Evolutionary conservation across 2,329 filamentous ascomycete species (phyloP).

Genomic region (Allantophomopsis lycopodina): DNA sequence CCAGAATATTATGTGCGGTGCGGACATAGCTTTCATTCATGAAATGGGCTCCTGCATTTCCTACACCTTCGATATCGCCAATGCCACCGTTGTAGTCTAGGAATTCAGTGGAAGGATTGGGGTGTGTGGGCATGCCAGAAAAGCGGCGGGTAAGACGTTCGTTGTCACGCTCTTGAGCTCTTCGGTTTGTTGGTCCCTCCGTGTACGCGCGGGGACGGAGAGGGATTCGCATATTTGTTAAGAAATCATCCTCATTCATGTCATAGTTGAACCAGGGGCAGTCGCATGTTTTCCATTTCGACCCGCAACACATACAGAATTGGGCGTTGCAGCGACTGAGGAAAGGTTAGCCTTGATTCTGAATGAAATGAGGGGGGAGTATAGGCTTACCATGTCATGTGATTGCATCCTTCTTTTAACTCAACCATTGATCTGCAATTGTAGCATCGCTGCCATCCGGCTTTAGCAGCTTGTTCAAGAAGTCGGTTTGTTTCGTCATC

Average conservation of each 20-base stretch:
- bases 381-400: slow-evolving; percentile 64
- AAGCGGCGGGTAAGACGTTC: slow-evolving; percentile 35
- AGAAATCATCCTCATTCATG: slow-evolving; percentile 34
- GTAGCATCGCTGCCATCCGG: slow-evolving; percentile 66
- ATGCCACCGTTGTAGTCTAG: slow-evolving; percentile 27
- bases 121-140: slow-evolving; percentile 18
- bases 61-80: slow-evolving; percentile 27
- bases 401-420: slow-evolving; percentile 71
- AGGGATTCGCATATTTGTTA: slow-evolving; percentile 38
- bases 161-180: slow-evolving; percentile 28
- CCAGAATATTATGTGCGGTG: slow-evolving; percentile 19
- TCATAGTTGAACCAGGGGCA: slow-evolving; percentile 70
- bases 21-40: slow-evolving; percentile 44
- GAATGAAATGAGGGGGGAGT: background rate
- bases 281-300: slow-evolving; percentile 71
- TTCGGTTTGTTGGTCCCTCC: slow-evolving; percentile 21
- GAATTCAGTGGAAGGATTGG: no score
- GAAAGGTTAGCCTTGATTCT: no score
- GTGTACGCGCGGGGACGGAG: slow-evolving; percentile 11
- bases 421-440: slow-evolving; percentile 64
- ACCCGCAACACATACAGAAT: slow-evolving; percentile 78
- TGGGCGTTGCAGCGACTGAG: slow-evolving; percentile 62
- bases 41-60: slow-evolving; percentile 40
- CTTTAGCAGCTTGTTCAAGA: slow-evolving; percentile 49
- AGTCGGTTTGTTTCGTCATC: slow-evolving; percentile 52